Evolutionary conservation across 148 eudicot species (phyloP).

Genomic region (Camellia japonica): DNA sequence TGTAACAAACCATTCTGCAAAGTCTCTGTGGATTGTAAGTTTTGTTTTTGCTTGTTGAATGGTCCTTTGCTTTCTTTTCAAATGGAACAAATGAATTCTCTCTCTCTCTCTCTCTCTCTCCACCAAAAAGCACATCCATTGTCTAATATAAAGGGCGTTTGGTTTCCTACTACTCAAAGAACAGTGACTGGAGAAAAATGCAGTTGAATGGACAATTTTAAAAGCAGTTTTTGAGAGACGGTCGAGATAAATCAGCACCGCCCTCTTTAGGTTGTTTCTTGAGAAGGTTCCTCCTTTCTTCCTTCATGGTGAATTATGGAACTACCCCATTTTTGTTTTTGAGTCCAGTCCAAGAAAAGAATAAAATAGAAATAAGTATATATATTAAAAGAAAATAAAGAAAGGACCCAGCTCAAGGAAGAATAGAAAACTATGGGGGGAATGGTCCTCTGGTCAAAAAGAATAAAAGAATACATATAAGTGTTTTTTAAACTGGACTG

Average conservation of each 20-base stretch:
- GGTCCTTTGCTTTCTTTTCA: background rate
- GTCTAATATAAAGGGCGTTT: background rate
- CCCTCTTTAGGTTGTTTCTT: constrained; percentile 2
- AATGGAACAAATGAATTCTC: background rate
- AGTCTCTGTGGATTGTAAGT: background rate
- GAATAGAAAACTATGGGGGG: background rate
- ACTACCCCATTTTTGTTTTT: background rate
- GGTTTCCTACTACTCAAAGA: background rate
- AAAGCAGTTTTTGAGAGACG: background rate
- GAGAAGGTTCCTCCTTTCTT: background rate
- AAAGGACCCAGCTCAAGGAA: too few relatives aligned
- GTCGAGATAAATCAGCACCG: background rate
- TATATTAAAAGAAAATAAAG: too few relatives aligned
- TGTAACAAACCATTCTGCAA: background rate
- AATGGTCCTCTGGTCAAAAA: background rate
- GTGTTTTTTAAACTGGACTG: background rate
- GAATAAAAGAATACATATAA: too few relatives aligned
- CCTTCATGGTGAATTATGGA: background rate
- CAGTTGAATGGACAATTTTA: background rate
- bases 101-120: background rate
- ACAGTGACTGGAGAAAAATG: background rate
- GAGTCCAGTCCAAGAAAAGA: too few relatives aligned
- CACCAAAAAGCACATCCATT: background rate
- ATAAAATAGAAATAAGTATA: too few relatives aligned
- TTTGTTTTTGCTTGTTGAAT: background rate